Conservation (phyloP, 805 yeast genomes). For the Hanseniaspora jakobsenii region DNA sequence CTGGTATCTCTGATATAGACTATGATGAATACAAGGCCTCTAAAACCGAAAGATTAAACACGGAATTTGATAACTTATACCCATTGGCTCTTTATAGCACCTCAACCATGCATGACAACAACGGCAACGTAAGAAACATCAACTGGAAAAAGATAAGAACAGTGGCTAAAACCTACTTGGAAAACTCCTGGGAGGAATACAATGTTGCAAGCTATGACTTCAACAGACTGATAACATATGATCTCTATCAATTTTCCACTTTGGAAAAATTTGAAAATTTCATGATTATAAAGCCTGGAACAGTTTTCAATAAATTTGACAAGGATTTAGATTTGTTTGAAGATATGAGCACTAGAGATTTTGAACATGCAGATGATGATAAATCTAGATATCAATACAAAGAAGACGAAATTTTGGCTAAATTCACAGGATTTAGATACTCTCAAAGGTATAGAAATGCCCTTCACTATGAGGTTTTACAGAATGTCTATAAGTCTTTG, state of each 20-base stretch:
- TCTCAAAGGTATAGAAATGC: slow-evolving; percentile 10
- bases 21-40: background rate
- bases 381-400: too few species aligned
- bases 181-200: slow-evolving; percentile 13
- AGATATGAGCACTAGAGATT: too few species aligned
- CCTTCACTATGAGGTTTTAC: background rate
- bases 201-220: slow-evolving; percentile 9
- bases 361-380: too few species aligned
- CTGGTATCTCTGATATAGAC: slow-evolving; percentile 4
- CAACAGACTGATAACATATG: slow-evolving; percentile 9
- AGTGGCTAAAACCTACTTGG: background rate
- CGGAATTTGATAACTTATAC: slow-evolving; percentile 7
- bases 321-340: slow-evolving; percentile 2
- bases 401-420: background rate
- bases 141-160: too few species aligned
- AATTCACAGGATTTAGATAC: slow-evolving; percentile 8
- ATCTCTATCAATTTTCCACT: slow-evolving; percentile 4
- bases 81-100: background rate
- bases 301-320: background rate
- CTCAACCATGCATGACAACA: too few species aligned
- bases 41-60: background rate
- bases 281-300: slow-evolving; percentile 13
- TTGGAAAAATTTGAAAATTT: slow-evolving; percentile 9
- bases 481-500: background rate
- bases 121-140: too few species aligned